phyloP scores from a whole-genome alignment of 331 rosid genomes.

The Cydonia oblonga region DNA sequence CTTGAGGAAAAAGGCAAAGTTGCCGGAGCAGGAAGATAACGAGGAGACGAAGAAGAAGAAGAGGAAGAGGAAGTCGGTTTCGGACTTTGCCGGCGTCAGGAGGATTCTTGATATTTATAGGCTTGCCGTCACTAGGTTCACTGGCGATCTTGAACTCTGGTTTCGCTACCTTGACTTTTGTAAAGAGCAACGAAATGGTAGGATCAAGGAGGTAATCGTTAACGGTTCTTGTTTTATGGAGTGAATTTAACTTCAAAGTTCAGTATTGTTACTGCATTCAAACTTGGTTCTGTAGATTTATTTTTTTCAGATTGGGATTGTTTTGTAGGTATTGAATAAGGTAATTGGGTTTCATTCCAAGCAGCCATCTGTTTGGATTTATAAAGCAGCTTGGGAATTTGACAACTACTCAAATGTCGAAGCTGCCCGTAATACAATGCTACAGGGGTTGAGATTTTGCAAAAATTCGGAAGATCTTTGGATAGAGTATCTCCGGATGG shows the following conservation, averaged over 20 bases:
- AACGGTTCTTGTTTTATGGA: background rate
- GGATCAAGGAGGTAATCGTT: constrained; percentile 67
- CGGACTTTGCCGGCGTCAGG: constrained; percentile 44
- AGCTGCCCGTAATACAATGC: constrained; percentile 89
- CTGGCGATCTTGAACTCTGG: constrained; percentile 83
- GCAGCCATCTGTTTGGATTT: constrained; percentile 83
- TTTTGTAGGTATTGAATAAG: constrained; percentile 58
- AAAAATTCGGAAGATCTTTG: constrained; percentile 74
- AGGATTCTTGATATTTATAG: constrained; percentile 58
- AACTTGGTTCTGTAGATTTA: background rate
- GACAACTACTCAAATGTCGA: constrained; percentile 65
- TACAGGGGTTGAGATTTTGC: constrained; percentile 73
- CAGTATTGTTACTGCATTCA: background rate
- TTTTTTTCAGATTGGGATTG: background rate
- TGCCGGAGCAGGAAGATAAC: constrained; percentile 35
- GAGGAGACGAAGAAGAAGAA: constrained; percentile 34
- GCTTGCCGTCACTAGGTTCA: constrained; percentile 57
- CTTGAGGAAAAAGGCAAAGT: constrained; percentile 52
- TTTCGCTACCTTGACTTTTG: constrained; percentile 79
- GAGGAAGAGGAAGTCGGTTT: constrained; percentile 43
- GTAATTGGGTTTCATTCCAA: constrained; percentile 76
- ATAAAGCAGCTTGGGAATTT: constrained; percentile 99
- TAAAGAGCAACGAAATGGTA: constrained; percentile 44
- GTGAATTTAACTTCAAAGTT: background rate
- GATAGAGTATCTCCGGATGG: constrained; percentile 95